Evolutionary conservation across 73 alveolate genomes (phyloP), one percentile per base, ranked within the genome.

Genomic region (Stentor roeselii): DNA sequence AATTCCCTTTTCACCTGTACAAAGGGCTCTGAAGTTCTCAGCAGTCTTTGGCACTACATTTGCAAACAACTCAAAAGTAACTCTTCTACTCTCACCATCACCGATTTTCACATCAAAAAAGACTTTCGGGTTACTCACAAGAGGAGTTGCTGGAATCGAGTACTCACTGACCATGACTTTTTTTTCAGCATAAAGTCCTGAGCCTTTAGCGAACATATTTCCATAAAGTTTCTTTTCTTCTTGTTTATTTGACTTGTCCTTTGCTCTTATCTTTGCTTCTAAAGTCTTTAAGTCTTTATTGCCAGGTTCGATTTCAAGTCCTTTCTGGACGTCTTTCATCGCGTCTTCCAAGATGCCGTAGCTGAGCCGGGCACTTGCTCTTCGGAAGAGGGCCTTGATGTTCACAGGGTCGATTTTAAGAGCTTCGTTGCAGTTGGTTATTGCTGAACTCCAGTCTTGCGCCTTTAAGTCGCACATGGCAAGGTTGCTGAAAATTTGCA

Each of bases 1-100:
- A n/a, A 32, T 30, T 39, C 91, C 95, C 61, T 93, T 95, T 83
- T 97, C 99, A 3, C 99, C 99, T 3, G 99, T 97, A 84, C 99
- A 98, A 31, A 98, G 95, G 75, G 98, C 95, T 80, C 99, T 91
- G 90, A 98, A 98, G 89, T 97, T 98, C 86, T 97, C 99, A 0
- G 97, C 97, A 3, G 99, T 97, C 76, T 93, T 90, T 77, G 99
- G 99, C 39, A 91, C 96, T 30, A 90, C 88, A 74, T 96, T 91
- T 4, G 92, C 92, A 84, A 91, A 98, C 59, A 98, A 90, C 86
- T 96, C 99, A 31, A 98, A 90, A 35, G 91, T 95, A 3, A 98
- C 90, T 98, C 99, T 91, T 67, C 84, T 82, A 15, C 94, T 94
- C 74, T 91, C 93, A 6, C 90, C 91, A 31, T 87, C 90, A 34